phyloP scores from a whole-genome alignment of 2,329 filamentous ascomycete species.

The Neophaeococcomyces aloes region DNA sequence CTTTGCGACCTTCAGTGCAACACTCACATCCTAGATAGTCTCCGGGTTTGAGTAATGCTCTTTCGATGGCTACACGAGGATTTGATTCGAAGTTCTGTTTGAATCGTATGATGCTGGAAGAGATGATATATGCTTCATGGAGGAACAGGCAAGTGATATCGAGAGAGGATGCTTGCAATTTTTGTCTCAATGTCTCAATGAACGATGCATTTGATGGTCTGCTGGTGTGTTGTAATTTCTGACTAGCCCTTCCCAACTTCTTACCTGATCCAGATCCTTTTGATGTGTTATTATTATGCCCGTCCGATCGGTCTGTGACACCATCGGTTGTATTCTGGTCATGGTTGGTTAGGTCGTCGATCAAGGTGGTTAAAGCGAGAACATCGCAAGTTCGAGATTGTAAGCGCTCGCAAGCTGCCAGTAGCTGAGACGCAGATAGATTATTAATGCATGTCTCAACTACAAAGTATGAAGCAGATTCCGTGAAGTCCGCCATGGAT shows the following conservation, averaged over 20 bases:
- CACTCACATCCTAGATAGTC: constrained; percentile 51
- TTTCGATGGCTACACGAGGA: constrained; percentile 49
- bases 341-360: not conserved
- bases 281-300: not conserved
- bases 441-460: not conserved
- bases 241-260: not conserved
- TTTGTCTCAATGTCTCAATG: constrained; percentile 25
- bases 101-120: constrained; percentile 41
- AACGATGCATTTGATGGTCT: not conserved
- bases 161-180: constrained; percentile 38
- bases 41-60: constrained; percentile 47
- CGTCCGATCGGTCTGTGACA: not conserved
- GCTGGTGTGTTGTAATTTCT: not conserved
- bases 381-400: not conserved
- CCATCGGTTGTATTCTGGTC: not conserved
- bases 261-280: not conserved
- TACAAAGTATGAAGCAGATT: not conserved
- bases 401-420: not conserved
- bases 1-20: constrained; percentile 24
- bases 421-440: not conserved
- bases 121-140: constrained; percentile 49
- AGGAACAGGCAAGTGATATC: constrained; percentile 42
- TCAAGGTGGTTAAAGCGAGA: not conserved
- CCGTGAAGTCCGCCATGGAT: constrained; percentile 1
- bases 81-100: constrained; percentile 49